These are phyloP conservation scores for Fusarium newnesense DNA, from an alignment of 2,329 filamentous ascomycete genomes.

Conservation along the genomic window DNA sequence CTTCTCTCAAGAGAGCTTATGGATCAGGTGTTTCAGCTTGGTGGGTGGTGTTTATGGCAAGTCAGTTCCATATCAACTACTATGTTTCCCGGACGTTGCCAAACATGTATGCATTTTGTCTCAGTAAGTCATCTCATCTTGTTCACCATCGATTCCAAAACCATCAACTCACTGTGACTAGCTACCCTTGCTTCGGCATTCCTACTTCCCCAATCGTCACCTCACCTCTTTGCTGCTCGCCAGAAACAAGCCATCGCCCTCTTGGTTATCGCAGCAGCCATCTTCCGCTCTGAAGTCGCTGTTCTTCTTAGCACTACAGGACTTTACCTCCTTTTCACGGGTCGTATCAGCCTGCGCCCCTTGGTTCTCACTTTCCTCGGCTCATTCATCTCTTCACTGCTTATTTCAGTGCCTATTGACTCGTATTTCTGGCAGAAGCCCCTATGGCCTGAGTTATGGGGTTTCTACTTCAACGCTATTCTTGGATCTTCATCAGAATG, in stretches of 20 bases:
- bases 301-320: conserved; percentile 78
- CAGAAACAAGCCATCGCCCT: conserved; percentile 76
- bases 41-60: conserved; percentile 81
- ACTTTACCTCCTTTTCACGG: conserved; percentile 69
- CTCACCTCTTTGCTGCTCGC: conserved; percentile 50
- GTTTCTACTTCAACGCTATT: conserved; percentile 92
- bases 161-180: conserved; percentile 45
- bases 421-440: conserved; percentile 92
- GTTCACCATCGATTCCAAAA: neutral
- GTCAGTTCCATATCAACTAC: conserved; percentile 92
- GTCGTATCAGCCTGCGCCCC: conserved; percentile 61
- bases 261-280: conserved; percentile 80
- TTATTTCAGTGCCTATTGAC: conserved; percentile 79
- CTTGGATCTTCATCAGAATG: conserved; percentile 85
- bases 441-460: conserved; percentile 90
- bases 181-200: conserved; percentile 72
- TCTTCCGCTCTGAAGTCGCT: conserved; percentile 92
- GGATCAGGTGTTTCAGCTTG: conserved; percentile 77
- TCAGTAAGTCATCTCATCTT: conserved; percentile 68
- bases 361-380: conserved; percentile 74
- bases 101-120: conserved; percentile 94
- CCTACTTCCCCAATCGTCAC: conserved; percentile 50
- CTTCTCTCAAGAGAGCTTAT: conserved; percentile 72
- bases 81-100: conserved; percentile 92
- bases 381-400: conserved; percentile 74